Evolutionary conservation across 805 yeast genomes (phyloP).

Genomic region (Wickerhamomyces alni): DNA sequence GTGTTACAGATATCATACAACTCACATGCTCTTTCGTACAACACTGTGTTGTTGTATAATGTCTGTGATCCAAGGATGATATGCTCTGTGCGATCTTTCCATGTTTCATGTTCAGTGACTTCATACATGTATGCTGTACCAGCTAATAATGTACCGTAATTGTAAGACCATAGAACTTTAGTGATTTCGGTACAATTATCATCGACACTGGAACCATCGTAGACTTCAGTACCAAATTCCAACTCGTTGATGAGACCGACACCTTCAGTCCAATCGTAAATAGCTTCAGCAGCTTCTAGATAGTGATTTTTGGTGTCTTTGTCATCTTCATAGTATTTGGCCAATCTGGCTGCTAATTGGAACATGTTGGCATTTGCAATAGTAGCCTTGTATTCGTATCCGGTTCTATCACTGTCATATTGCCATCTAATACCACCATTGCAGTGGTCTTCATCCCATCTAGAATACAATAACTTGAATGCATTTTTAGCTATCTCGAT

Average conservation of each 20-base stretch:
- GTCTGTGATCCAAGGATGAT: constrained; percentile 25
- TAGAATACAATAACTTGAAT: constrained; percentile 46
- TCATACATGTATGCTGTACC: constrained; percentile 74
- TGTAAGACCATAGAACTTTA: constrained; percentile 73
- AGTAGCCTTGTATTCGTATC: constrained; percentile 58
- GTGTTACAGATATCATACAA: constrained; percentile 54
- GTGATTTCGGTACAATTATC: constrained; percentile 57
- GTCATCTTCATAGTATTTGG: constrained; percentile 47
- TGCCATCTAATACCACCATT: constrained; percentile 71
- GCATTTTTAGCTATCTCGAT: constrained; percentile 50
- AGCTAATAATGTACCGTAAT: constrained; percentile 65
- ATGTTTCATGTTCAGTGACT: constrained; percentile 54
- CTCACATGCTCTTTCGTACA: constrained; percentile 89
- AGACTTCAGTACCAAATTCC: constrained; percentile 36
- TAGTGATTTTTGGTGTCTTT: constrained; percentile 27
- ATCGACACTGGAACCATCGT: constrained; percentile 61
- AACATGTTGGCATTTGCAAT: constrained; percentile 62
- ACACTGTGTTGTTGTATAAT: constrained; percentile 37
- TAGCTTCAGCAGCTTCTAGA: constrained; percentile 43
- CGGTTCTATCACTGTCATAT: constrained; percentile 52
- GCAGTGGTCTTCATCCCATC: constrained; percentile 54
- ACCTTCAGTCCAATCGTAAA: constrained; percentile 55
- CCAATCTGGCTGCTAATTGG: constrained; percentile 58
- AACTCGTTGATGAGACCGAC: constrained; percentile 36
- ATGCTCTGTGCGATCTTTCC: constrained; percentile 32